phyloP scores from a whole-genome alignment of 441 rosid genomes.

The Manihot esculenta region DNA sequence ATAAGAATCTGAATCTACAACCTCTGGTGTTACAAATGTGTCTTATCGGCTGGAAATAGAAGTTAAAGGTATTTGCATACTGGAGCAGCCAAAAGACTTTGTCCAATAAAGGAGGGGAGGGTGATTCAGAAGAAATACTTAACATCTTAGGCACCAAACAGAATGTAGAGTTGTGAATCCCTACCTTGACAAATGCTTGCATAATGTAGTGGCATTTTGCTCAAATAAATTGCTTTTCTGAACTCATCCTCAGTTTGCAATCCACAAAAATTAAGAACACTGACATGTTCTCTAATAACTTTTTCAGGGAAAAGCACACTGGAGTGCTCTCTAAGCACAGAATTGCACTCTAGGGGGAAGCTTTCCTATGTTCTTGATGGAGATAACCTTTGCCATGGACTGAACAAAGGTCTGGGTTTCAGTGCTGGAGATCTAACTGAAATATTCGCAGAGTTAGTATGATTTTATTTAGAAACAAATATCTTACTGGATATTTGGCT shows the following conservation, averaged over 20 bases:
- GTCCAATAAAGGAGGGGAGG: not conserved
- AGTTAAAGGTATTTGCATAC: not conserved
- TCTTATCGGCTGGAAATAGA: not conserved
- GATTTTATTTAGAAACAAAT: slow-evolving; percentile 11
- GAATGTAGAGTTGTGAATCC: not conserved
- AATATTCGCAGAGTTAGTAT: slow-evolving; percentile 77
- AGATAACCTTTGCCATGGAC: slow-evolving; percentile 83
- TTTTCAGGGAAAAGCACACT: slow-evolving; percentile 81
- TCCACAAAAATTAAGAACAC: not conserved
- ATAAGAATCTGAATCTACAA: not conserved
- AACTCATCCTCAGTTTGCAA: not conserved
- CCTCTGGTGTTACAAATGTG: not conserved
- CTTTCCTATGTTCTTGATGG: slow-evolving; percentile 82
- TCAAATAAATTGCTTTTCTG: not conserved
- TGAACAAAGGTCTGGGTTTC: slow-evolving; percentile 81
- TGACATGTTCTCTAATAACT: too few relatives aligned
- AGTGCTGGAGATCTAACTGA: slow-evolving; percentile 82
- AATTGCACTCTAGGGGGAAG: slow-evolving; percentile 63
- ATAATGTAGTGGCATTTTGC: not conserved
- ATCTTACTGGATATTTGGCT: not conserved
- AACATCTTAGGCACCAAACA: not conserved
- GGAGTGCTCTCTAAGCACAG: slow-evolving; percentile 75
- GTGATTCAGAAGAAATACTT: not conserved
- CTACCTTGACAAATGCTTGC: not conserved
- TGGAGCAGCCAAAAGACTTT: too few relatives aligned